Evolutionary conservation across 768 basidiomycete genomes (phyloP), one percentile per base, ranked within the genome.

Genomic region (Boletellus sp.): DNA sequence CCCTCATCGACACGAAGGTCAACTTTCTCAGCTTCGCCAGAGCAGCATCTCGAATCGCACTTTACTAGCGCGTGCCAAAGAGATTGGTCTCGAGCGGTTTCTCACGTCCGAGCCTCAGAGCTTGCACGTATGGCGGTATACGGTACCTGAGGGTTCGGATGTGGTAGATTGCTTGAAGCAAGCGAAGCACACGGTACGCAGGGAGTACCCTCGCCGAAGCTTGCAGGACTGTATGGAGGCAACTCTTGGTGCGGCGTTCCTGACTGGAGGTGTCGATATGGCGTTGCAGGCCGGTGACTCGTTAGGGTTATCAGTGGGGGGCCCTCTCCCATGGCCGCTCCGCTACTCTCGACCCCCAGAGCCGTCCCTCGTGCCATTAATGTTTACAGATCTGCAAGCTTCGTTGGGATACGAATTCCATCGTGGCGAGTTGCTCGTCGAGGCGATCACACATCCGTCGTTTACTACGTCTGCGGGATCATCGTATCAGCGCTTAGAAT

Each of bases 211-310:
- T 4, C 76, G 88, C 23, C 70, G 89, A 48, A 83, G 86, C 58
- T 67, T 94, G 54, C 88, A 90, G 60, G 92, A 94, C 60, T 91
- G 87, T 61, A 88, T 92, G 83, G 93, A 94, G 63, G 86, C 93
- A 0, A 74, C 82, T 6, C 70, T 94, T 4, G 93, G 90, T 11
- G 91, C 88, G 2, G 79, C 81, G 23, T 93, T 85, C 56, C 54
- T 83, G 15, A 74, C 79, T 2, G 92, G 90, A 4, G 88, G 90
- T 0, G 80, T 92, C 33, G 66, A 75, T 10, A 79, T 81, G 74
- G 81, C 87, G 2, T 68, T 95, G 47, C 74, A 69, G 7, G 69
- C 80, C 4, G 93, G 90, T 10, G 76, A 74, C 2, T 72, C 74
- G 1, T 69, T 95, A 19, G 83, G 83, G 0, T 65, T 95, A 33